Evolutionary conservation across 306 rosid species (phyloP).

Genomic region (Lagenaria siceraria): DNA sequence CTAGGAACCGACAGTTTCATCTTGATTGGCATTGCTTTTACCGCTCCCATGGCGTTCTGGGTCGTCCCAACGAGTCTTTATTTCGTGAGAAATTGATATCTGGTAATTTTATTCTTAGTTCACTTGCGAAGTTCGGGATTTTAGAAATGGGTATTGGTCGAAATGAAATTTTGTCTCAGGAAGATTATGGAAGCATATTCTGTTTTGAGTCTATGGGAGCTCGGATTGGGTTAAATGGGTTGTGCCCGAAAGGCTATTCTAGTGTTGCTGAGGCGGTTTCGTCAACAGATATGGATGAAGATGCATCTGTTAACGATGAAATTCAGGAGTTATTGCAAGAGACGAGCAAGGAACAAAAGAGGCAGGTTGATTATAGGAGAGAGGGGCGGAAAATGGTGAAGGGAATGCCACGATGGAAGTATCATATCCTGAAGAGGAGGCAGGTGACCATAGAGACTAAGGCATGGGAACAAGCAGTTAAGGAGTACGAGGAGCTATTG

Average conservation of each 20-base stretch:
- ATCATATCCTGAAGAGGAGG: conserved; percentile 37
- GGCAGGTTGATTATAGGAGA: conserved; percentile 13
- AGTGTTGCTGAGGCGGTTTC: conserved; percentile 66
- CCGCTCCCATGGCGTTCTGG: conserved; percentile 15
- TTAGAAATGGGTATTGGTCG: conserved; percentile 3
- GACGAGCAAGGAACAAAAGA: conserved; percentile 39
- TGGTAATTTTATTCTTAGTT: conserved; percentile 10
- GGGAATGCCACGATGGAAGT: conserved; percentile 35
- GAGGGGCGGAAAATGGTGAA: conserved; percentile 5
- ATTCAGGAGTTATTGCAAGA: conserved; percentile 36
- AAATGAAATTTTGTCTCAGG: conserved; percentile 4
- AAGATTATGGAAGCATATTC: neutral
- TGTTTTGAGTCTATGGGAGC: conserved; percentile 17
- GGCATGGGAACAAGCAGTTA: conserved; percentile 69
- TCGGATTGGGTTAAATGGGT: conserved; percentile 10
- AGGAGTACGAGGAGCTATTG: conserved; percentile 76
- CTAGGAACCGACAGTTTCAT: conserved; percentile 13
- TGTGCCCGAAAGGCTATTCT: conserved; percentile 31
- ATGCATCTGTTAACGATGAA: conserved; percentile 29
- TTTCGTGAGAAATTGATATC: conserved; percentile 8
- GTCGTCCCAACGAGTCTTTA: conserved; percentile 7
- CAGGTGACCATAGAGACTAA: conserved; percentile 83
- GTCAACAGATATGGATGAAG: conserved; percentile 62
- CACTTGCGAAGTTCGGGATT: conserved; percentile 11
- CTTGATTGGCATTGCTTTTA: conserved; percentile 14